phyloP scores from a whole-genome alignment of 495 filamentous ascomycete genomes.

The Lichenothelia convexa region DNA sequence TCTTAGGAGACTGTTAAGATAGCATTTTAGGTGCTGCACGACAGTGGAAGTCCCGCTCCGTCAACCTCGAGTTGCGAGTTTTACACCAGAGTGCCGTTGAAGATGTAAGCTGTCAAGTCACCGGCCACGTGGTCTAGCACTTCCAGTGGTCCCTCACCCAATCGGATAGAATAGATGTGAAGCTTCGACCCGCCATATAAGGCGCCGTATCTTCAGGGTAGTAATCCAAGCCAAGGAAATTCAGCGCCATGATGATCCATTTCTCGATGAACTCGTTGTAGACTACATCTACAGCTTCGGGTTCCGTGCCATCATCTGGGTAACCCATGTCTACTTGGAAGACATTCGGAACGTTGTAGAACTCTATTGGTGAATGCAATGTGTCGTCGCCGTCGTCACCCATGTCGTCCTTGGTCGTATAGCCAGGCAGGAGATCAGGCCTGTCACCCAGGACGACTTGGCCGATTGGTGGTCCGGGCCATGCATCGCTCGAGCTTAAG shows the following conservation, averaged over 20 bases:
- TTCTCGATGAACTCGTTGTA: slow-evolving; percentile 82
- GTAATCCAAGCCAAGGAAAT: slow-evolving; percentile 46
- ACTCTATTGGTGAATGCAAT: slow-evolving; percentile 51
- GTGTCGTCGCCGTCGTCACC: slow-evolving; percentile 87
- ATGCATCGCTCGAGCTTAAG: slow-evolving; percentile 1
- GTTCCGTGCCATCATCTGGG: slow-evolving; percentile 21
- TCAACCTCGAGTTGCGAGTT: too few species aligned
- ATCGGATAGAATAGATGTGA: slow-evolving; percentile 54
- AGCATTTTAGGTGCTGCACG: too few species aligned
- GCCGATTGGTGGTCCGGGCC: not conserved
- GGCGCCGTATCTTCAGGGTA: slow-evolving; percentile 35
- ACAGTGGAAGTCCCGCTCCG: too few species aligned
- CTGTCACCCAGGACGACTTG: slow-evolving; percentile 9
- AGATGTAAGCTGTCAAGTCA: too few species aligned
- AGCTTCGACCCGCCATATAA: slow-evolving; percentile 45
- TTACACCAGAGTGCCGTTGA: too few species aligned
- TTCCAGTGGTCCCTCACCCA: slow-evolving; percentile 75
- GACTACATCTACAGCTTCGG: slow-evolving; percentile 64
- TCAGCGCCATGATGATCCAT: slow-evolving; percentile 55
- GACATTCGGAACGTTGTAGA: slow-evolving; percentile 66
- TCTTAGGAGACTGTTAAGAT: too few species aligned
- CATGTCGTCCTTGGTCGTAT: slow-evolving; percentile 74
- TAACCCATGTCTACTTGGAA: slow-evolving; percentile 23
- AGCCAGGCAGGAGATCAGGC: slow-evolving; percentile 43
- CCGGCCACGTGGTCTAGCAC: too few species aligned